Evolutionary conservation across 2,329 filamentous ascomycete species (phyloP).

Genomic region (Ophiocordyceps australis): DNA sequence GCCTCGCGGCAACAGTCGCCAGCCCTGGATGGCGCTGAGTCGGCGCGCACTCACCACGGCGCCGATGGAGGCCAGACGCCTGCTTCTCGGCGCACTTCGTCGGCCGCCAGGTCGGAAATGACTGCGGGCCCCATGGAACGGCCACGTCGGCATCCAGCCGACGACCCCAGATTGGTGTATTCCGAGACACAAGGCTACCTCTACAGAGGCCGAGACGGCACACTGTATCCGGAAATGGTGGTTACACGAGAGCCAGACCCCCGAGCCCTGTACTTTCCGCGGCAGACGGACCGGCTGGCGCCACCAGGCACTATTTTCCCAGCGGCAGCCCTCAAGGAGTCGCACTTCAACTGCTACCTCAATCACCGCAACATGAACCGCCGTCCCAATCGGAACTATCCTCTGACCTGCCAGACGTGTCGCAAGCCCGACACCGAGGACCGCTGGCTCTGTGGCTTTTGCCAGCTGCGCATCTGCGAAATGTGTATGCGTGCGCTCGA

Average conservation of each 20-base stretch:
- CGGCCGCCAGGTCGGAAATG: slow-evolving; percentile 6
- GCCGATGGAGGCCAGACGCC: slow-evolving; percentile 8
- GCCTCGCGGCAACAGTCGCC: neutral
- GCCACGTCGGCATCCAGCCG: slow-evolving; percentile 4
- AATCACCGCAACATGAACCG: slow-evolving; percentile 28
- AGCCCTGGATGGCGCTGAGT: neutral
- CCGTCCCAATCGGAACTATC: slow-evolving; percentile 27
- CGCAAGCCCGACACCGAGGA: slow-evolving; percentile 22
- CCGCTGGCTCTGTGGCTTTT: slow-evolving; percentile 29
- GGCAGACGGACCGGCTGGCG: slow-evolving; percentile 9
- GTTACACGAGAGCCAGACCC: slow-evolving; percentile 14
- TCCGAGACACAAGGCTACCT: slow-evolving; percentile 15
- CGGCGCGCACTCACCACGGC: no score
- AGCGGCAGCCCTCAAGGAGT: slow-evolving; percentile 23
- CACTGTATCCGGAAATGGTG: slow-evolving; percentile 22
- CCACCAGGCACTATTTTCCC: slow-evolving; percentile 18
- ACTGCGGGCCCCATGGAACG: slow-evolving; percentile 4
- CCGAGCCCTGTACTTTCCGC: slow-evolving; percentile 18
- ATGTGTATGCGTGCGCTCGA: slow-evolving; percentile 24
- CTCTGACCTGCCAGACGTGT: slow-evolving; percentile 35
- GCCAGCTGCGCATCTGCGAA: slow-evolving; percentile 31
- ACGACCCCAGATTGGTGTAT: neutral
- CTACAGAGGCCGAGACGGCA: slow-evolving; percentile 18
- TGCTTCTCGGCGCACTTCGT: slow-evolving; percentile 14
- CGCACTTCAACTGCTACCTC: slow-evolving; percentile 26